phyloP scores from a whole-genome alignment of 2,329 filamentous ascomycete genomes.

The Cercospora canescens region DNA sequence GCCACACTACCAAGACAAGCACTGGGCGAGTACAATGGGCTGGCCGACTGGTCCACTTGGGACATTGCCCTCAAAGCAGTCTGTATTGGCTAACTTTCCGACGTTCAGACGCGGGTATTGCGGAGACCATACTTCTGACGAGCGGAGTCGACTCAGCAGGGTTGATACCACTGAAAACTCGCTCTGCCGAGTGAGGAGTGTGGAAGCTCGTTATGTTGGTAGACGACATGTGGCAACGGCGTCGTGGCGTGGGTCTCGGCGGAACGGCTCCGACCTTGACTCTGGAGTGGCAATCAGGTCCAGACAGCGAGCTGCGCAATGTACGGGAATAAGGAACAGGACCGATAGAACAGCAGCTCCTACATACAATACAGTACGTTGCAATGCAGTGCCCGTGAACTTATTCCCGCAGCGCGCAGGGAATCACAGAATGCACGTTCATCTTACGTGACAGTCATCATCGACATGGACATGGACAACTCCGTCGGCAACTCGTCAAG shows the following conservation, averaged over 20 bases:
- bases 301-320: neutral
- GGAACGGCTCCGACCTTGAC: conserved; percentile 1
- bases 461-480: neutral
- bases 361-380: no score
- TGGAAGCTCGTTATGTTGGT: neutral
- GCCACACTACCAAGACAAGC: no score
- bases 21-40: neutral
- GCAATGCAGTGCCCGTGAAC: neutral
- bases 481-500: neutral
- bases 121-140: neutral
- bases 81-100: neutral
- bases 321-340: conserved; percentile 1
- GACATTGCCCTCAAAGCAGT: neutral
- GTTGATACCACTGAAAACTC: neutral
- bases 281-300: neutral
- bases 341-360: neutral
- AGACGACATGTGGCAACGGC: no score
- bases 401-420: neutral
- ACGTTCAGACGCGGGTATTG: neutral
- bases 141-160: neutral
- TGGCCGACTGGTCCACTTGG: neutral
- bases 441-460: neutral
- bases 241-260: conserved; percentile 2
- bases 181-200: neutral
- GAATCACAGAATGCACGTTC: neutral